Evolutionary conservation across 2,329 filamentous ascomycete genomes (phyloP).

Genomic region (Alternaria brassicae): DNA sequence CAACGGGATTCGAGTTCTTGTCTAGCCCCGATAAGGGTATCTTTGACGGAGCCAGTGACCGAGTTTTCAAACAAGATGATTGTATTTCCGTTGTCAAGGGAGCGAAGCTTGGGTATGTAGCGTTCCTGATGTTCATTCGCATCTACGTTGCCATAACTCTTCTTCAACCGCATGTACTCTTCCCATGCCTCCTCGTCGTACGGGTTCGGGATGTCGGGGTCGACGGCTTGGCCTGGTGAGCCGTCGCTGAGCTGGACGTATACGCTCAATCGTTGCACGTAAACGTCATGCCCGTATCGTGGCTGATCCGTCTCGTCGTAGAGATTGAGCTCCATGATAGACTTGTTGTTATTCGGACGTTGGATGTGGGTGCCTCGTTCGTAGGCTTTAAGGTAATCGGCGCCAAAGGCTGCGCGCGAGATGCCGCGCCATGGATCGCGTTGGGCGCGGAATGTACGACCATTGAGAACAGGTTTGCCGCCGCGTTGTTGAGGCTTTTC

Average conservation of each 20-base stretch:
- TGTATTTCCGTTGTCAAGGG: constrained; percentile 57
- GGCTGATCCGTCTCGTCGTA: constrained; percentile 56
- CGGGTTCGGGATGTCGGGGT: constrained; percentile 56
- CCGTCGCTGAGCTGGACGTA: constrained; percentile 60
- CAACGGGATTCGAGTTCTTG: constrained; percentile 61
- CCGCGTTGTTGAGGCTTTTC: constrained; percentile 57
- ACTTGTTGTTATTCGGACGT: constrained; percentile 44
- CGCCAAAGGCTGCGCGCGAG: constrained; percentile 58
- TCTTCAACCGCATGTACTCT: constrained; percentile 44
- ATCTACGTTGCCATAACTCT: constrained; percentile 37
- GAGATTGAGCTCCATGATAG: constrained; percentile 59
- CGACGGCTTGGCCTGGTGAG: constrained; percentile 47
- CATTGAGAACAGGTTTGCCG: constrained; percentile 61
- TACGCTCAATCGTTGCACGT: constrained; percentile 58
- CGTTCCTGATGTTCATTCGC: constrained; percentile 40
- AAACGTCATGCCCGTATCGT: constrained; percentile 58
- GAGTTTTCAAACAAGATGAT: constrained; percentile 63
- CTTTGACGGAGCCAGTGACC: constrained; percentile 55
- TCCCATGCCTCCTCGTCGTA: constrained; percentile 51
- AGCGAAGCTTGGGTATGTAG: constrained; percentile 52
- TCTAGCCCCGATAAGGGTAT: constrained; percentile 60
- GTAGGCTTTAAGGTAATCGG: constrained; percentile 61
- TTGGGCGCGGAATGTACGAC: constrained; percentile 59
- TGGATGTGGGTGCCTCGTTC: constrained; percentile 31
- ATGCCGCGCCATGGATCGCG: constrained; percentile 61